Conservation (phyloP, 305 asterid genomes). For the Ilex paraguariensis region DNA sequence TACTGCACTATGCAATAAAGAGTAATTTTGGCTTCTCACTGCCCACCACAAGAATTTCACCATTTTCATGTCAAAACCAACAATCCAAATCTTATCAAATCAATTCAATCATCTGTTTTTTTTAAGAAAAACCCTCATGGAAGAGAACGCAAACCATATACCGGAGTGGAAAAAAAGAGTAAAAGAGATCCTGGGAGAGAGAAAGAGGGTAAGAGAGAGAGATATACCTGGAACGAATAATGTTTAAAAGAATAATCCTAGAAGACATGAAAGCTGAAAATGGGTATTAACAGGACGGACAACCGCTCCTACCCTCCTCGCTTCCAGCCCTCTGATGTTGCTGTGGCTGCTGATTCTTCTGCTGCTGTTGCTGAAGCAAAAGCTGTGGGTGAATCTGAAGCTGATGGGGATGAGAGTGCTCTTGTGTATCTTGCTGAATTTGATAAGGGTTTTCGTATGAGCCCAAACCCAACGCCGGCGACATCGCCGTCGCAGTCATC, state of each 20-base stretch:
- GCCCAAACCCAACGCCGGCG: neutral
- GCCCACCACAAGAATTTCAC: neutral
- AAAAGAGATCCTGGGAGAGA: no score
- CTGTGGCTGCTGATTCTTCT: no score
- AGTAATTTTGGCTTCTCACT: conserved; percentile 19
- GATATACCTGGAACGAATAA: neutral
- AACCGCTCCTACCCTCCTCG: neutral
- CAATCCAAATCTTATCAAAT: neutral
- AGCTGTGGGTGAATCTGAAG: conserved; percentile 16
- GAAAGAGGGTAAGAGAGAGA: neutral
- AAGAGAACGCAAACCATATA: no score
- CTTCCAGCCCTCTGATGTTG: neutral
- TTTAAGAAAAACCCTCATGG: no score
- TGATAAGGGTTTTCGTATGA: neutral
- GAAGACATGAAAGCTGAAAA: no score
- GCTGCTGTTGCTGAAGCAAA: neutral
- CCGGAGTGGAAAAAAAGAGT: no score
- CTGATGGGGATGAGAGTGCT: conserved; percentile 20
- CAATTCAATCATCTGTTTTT: no score
- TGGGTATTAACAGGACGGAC: neutral
- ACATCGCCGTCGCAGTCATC: neutral
- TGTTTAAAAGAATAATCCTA: no score
- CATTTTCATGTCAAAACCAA: neutral
- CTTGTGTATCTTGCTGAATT: conserved; percentile 27
- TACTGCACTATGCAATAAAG: conserved; percentile 16